Evolutionary conservation across 1,284 basidiomycete species (phyloP), one percentile per base, ranked within the genome.

Genomic region (Austroboletus novae-zelandiae): DNA sequence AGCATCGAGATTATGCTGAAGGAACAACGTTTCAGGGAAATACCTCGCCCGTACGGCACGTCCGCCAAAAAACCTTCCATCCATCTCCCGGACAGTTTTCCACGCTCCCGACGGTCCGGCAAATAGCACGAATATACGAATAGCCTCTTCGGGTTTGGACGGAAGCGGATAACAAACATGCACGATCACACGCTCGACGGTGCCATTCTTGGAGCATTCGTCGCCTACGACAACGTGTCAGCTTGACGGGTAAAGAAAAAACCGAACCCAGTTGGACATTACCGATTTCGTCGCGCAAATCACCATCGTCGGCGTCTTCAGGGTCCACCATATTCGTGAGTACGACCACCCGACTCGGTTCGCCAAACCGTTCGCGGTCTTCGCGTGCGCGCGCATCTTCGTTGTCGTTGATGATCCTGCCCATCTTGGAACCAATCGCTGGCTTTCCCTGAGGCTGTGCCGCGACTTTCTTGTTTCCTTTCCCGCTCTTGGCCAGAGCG

Each of bases 1-100:
- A 44, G 20, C 51, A 57, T 87, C 79, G 50, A 88, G 69, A 49
- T 78, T 72, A 45, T 75, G 74, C 40, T 67, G 72, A 17, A 63
- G 57, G 60, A 87, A 94, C 39, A 70, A 67, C 36, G 53, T 59
- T 66, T 94, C 91, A 3, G 89, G 76, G 64, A 89, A 95, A 67
- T 95, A 96, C 57, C 85, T 77, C 36, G 90, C 93, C 39, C 85
- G 79, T 30, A 97, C 90, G 13, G 80, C 80, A 54, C 88, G 76
- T 0, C 95, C 95, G 10, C 89, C 93, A 64, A 98, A 97, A 65
- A 83, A 95, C 42, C 94, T 77, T 13, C 92, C 94, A 62, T 97
- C 92, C 52, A 98, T 78, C 65, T 94, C 91, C 43, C 89, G 82
- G 2, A 94, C 89, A 0, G 92, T 94, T 68, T 93, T 92, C 91